Evolutionary conservation across 441 rosid genomes (phyloP).

Genomic region (Raphanus hybrid): DNA sequence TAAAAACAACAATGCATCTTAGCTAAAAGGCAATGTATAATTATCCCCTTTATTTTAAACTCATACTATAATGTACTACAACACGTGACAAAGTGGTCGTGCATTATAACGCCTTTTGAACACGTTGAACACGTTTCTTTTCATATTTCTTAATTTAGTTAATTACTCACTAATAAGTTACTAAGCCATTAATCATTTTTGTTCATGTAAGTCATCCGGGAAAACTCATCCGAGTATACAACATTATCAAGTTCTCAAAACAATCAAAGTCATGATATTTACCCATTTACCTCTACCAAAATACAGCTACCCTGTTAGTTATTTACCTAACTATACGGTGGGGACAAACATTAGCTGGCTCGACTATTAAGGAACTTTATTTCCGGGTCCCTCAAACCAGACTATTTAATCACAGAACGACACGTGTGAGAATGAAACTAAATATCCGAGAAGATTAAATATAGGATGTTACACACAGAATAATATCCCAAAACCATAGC

Average conservation of each 20-base stretch:
- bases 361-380: constrained; percentile 17
- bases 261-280: constrained; percentile 14
- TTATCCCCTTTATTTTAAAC: neutral
- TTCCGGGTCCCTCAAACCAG: neutral
- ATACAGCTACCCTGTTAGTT: constrained; percentile 15
- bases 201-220: neutral
- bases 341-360: constrained; percentile 32
- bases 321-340: constrained; percentile 24
- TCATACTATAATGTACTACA: neutral
- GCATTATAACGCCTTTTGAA: constrained; percentile 3
- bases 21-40: neutral
- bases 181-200: neutral
- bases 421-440: neutral
- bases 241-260: neutral
- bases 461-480: constrained; percentile 27
- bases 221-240: neutral
- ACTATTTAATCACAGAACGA: neutral
- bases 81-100: constrained; percentile 29
- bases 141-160: constrained; percentile 1
- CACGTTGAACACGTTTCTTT: constrained; percentile 24
- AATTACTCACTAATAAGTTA: neutral
- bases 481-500: constrained; percentile 12
- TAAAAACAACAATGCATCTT: neutral
- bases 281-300: neutral
- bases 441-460: constrained; percentile 6